A percentile compares a stretch with the other conserved stretches of the same genome.
phyloP scores from a whole-genome alignment of 1,284 basidiomycete genomes.

The Tilletia walkeri region DNA sequence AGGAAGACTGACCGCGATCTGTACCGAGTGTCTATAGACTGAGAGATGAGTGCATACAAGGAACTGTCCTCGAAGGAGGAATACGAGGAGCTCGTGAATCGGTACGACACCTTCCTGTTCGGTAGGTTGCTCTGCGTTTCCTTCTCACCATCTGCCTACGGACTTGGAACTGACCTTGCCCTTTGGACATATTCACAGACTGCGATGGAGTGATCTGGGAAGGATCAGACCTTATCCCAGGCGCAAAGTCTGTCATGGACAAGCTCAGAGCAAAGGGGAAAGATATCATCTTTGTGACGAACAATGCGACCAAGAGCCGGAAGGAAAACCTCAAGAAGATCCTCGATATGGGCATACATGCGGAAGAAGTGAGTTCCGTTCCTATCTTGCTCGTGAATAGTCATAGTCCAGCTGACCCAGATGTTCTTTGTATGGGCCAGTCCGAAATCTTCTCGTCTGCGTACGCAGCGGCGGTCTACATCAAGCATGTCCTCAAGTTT shows the following conservation, averaged over 20 bases:
- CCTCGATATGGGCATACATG: slow-evolving; percentile 80
- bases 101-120: slow-evolving; percentile 53
- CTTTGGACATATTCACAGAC: slow-evolving; percentile 59
- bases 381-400: not conserved
- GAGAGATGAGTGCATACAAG: slow-evolving; percentile 27
- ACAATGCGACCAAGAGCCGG: slow-evolving; percentile 94
- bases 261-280: slow-evolving; percentile 66
- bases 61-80: slow-evolving; percentile 31
- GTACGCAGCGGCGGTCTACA: slow-evolving; percentile 87
- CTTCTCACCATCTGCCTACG: not conserved
- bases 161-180: not conserved
- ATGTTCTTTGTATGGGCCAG: slow-evolving; percentile 58
- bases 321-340: slow-evolving; percentile 85
- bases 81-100: slow-evolving; percentile 36
- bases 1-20: no score
- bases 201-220: slow-evolving; percentile 83
- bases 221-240: slow-evolving; percentile 65
- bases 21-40: not conserved
- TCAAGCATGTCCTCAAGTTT: slow-evolving; percentile 82
- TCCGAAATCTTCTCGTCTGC: slow-evolving; percentile 95
- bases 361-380: slow-evolving; percentile 68
- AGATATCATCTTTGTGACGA: slow-evolving; percentile 88
- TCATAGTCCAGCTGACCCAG: not conserved
- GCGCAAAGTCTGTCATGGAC: slow-evolving; percentile 56
- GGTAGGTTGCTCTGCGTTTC: slow-evolving; percentile 15